Evolutionary conservation across 129 eudicot species (phyloP), one percentile per base, ranked within the genome.

Genomic region (Pseudognaphalium luteoalbum): DNA sequence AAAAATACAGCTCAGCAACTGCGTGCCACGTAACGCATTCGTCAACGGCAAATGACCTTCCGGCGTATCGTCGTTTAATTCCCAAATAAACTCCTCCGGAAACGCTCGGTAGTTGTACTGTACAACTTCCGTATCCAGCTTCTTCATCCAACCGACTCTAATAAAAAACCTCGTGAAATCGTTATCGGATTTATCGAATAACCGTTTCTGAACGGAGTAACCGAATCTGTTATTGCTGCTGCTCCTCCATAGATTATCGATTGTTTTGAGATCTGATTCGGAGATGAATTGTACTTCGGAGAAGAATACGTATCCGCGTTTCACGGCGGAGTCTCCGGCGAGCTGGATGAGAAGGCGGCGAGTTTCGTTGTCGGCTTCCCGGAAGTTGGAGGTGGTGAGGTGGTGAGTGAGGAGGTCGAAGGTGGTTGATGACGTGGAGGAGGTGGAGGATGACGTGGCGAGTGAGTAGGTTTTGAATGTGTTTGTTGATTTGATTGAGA

Each of bases 291-390:
- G 88, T 16, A 87, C 94, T 59, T 95, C 99, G 4, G 99, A 91
- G 88, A 95, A 95, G 88, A 91, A 95, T 2, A 95, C 92, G 80
- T 95, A 95, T 41, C 99, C 99, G 15, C 99, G 84, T 57, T 89
- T 89, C 65, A 21, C 16, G 7, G 99, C 96, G 3, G 85, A 70
- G 35, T 91, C 96, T 3, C 99, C 97, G 11, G 97, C 88, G 8
- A 95, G 88, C 30, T 66, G 85, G 78, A 95, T 95, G 20, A 95
- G 83, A 12, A 95, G 94, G 68, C 99, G 96, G 25, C 99, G 93
- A 12, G 99, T 95, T 63, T 89, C 99, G 21, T 89, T 89, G 81
- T 95, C 99, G 29, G 99, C 99, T 72, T 86, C 81, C 1, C 92
- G 87, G 86, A 86, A 91, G 84, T 95, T 78, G 52, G 78, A 63